Evolutionary conservation across 331 rosid genomes (phyloP).

Genomic region (Stylosanthes scabra): DNA sequence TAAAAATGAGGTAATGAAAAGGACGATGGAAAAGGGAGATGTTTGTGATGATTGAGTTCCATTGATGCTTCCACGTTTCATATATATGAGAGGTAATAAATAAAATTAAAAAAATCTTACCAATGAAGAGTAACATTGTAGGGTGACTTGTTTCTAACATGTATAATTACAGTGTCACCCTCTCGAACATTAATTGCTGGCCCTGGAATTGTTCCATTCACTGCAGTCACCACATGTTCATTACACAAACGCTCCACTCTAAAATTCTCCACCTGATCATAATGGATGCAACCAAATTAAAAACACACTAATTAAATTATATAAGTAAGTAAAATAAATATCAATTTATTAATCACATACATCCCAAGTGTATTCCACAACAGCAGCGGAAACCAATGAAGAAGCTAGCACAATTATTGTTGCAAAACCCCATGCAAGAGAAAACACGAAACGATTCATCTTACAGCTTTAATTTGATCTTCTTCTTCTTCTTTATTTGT

Average conservation of each 20-base stretch:
- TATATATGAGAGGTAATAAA: no score
- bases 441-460: conserved; percentile 47
- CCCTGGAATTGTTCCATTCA: conserved; percentile 61
- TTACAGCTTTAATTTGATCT: background rate
- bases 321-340: no score
- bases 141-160: conserved; percentile 57
- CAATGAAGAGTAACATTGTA: conserved; percentile 64
- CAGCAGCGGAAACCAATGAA: conserved; percentile 58
- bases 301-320: no score
- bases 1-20: no score
- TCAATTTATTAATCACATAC: conserved; percentile 36
- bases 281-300: background rate
- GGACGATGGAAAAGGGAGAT: no score
- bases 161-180: conserved; percentile 60
- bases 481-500: background rate
- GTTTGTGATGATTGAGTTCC: no score
- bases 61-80: no score
- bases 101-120: conserved; percentile 28
- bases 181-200: conserved; percentile 58
- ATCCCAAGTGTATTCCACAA: conserved; percentile 60
- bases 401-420: conserved; percentile 55
- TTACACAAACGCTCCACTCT: conserved; percentile 50
- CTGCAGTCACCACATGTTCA: conserved; percentile 53
- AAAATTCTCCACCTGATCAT: conserved; percentile 52
- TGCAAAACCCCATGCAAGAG: conserved; percentile 55